Conservation (phyloP, 2,329 filamentous ascomycete species). For the Leptosphaerulina australis region DNA sequence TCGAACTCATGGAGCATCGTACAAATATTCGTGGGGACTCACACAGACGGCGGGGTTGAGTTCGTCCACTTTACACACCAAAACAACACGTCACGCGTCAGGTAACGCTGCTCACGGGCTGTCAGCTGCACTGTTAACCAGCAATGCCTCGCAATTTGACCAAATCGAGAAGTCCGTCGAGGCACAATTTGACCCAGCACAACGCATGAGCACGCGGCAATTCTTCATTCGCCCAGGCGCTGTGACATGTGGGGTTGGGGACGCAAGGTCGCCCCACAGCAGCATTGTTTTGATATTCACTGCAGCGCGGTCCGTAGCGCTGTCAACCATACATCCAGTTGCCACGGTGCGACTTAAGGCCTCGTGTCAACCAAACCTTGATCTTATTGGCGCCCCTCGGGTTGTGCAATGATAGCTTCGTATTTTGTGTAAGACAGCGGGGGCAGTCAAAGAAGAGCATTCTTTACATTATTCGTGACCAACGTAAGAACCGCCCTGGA, state of each 20-base stretch:
- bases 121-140: slow-evolving; percentile 13
- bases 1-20: slow-evolving; percentile 4
- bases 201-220: slow-evolving; percentile 44
- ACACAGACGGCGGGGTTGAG: slow-evolving; percentile 9
- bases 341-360: slow-evolving; percentile 5
- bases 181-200: slow-evolving; percentile 29
- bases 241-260: slow-evolving; percentile 25
- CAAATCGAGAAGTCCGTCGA: not conserved
- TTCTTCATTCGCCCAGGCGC: slow-evolving; percentile 34
- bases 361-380: no score
- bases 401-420: no score
- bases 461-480: no score
- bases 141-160: slow-evolving; percentile 15
- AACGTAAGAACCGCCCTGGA: no score
- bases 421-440: no score
- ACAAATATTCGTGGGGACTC: slow-evolving; percentile 4
- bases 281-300: slow-evolving; percentile 18
- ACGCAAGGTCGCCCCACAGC: slow-evolving; percentile 10
- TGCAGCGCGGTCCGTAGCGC: slow-evolving; percentile 18
- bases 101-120: slow-evolving; percentile 14
- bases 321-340: slow-evolving; percentile 19
- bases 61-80: slow-evolving; percentile 28
- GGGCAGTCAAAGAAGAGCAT: no score
- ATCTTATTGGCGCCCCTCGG: no score
- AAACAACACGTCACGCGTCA: slow-evolving; percentile 33